Evolutionary conservation across 768 basidiomycete species (phyloP).

Genomic region (Phaeotremella skinneri): DNA sequence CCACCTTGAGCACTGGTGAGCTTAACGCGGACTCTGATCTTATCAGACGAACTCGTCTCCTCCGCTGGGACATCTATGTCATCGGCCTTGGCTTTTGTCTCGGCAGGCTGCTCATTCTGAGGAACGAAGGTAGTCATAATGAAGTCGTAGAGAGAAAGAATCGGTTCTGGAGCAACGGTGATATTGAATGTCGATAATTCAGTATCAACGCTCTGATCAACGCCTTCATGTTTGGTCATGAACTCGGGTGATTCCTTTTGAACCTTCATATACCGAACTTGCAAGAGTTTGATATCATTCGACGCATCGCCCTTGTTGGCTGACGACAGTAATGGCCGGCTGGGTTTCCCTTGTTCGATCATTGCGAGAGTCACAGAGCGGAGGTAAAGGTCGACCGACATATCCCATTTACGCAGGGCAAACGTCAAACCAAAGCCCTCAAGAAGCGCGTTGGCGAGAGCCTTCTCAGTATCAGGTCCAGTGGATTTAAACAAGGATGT

Average conservation of each 20-base stretch:
- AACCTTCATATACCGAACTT: slow-evolving; percentile 72
- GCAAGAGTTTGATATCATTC: slow-evolving; percentile 62
- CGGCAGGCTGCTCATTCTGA: slow-evolving; percentile 31
- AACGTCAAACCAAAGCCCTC: slow-evolving; percentile 75
- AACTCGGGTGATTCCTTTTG: slow-evolving; percentile 86
- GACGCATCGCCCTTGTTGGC: slow-evolving; percentile 29
- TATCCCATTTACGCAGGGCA: slow-evolving; percentile 73
- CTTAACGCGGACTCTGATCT: slow-evolving; percentile 77
- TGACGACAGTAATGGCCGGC: slow-evolving; percentile 38
- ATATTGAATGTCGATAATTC: slow-evolving; percentile 87
- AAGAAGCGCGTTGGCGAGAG: slow-evolving; percentile 73
- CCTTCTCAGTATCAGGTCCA: slow-evolving; percentile 63
- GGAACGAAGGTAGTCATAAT: slow-evolving; percentile 95
- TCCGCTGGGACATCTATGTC: slow-evolving; percentile 5
- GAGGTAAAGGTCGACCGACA: slow-evolving; percentile 79
- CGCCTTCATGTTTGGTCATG: slow-evolving; percentile 69
- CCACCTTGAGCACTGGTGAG: slow-evolving; percentile 78
- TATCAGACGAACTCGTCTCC: slow-evolving; percentile 52
- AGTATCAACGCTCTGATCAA: slow-evolving; percentile 83
- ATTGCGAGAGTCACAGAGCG: slow-evolving; percentile 74
- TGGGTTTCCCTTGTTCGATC: slow-evolving; percentile 58
- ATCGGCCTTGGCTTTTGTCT: slow-evolving; percentile 8
- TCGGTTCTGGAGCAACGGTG: slow-evolving; percentile 81
- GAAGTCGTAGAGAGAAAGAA: slow-evolving; percentile 88
- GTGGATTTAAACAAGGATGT: slow-evolving; percentile 73